phyloP scores from a whole-genome alignment of 2,329 filamentous ascomycete species.

The Neophaeococcomyces aloes region DNA sequence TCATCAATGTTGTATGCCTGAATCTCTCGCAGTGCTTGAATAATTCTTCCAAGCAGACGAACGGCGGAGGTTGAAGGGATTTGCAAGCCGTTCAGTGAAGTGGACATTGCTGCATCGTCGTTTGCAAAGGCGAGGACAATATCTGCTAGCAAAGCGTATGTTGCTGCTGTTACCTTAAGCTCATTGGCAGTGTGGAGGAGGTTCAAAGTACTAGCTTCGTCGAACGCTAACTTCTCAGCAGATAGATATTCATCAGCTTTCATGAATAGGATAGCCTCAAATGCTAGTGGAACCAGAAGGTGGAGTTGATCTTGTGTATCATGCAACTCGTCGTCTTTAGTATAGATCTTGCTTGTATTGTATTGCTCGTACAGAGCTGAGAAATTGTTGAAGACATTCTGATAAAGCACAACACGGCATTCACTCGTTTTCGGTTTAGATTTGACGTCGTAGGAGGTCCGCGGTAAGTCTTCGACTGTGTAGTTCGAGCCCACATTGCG shows the following conservation, averaged over 20 bases:
- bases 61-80: constrained; percentile 12
- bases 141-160: constrained; percentile 57
- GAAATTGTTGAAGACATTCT: constrained; percentile 14
- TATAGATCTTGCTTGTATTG: not conserved
- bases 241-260: not conserved
- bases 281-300: constrained; percentile 15
- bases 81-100: constrained; percentile 16
- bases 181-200: constrained; percentile 36
- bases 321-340: not conserved
- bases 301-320: constrained; percentile 10
- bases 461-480: constrained; percentile 17
- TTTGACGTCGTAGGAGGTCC: constrained; percentile 10
- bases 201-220: constrained; percentile 47
- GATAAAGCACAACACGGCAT: constrained; percentile 13
- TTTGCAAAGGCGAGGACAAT: constrained; percentile 38
- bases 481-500: constrained; percentile 7
- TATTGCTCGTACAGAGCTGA: constrained; percentile 5
- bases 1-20: constrained; percentile 47
- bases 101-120: not conserved
- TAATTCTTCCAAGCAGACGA: constrained; percentile 44
- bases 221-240: constrained; percentile 18
- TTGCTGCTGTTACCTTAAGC: constrained; percentile 28
- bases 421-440: constrained; percentile 7
- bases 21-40: constrained; percentile 55
- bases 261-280: constrained; percentile 20